phyloP scores from a whole-genome alignment of 2,329 filamentous ascomycete species.

The Mycosphaerella sp. region DNA sequence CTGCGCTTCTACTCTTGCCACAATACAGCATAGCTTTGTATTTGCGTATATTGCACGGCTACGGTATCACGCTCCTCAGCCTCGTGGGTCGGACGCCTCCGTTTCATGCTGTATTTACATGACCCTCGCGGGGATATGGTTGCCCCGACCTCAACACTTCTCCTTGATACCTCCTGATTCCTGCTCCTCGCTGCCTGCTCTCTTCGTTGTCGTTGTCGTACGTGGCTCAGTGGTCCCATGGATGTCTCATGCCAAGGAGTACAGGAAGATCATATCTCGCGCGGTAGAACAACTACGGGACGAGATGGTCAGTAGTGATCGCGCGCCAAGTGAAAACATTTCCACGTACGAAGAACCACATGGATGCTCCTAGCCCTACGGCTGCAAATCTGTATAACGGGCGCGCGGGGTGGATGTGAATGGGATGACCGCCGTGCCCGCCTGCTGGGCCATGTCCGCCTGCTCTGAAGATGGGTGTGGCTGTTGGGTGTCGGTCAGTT shows the following conservation, averaged over 20 bases:
- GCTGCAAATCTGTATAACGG: conserved; percentile 78
- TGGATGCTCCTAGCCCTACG: conserved; percentile 82
- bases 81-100: conserved; percentile 6
- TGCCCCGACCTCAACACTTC: background rate
- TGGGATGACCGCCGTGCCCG: conserved; percentile 45
- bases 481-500: conserved; percentile 3
- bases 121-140: background rate
- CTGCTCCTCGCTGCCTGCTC: background rate
- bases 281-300: conserved; percentile 76
- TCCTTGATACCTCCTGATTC: background rate
- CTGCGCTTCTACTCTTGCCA: background rate
- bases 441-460: conserved; percentile 27
- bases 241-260: conserved; percentile 88
- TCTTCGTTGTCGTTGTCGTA: background rate
- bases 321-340: background rate
- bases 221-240: conserved; percentile 74
- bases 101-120: background rate
- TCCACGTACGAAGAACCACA: conserved; percentile 88
- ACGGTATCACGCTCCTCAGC: conserved; percentile 4
- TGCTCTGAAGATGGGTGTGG: conserved; percentile 20
- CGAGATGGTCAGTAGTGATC: conserved; percentile 6
- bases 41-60: conserved; percentile 6
- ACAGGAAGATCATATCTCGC: conserved; percentile 94
- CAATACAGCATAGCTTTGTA: background rate
- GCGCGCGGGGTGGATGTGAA: conserved; percentile 54